These are phyloP conservation scores for Agaricus bisporus DNA, from an alignment of 768 basidiomycete species.

Conservation along the genomic window DNA sequence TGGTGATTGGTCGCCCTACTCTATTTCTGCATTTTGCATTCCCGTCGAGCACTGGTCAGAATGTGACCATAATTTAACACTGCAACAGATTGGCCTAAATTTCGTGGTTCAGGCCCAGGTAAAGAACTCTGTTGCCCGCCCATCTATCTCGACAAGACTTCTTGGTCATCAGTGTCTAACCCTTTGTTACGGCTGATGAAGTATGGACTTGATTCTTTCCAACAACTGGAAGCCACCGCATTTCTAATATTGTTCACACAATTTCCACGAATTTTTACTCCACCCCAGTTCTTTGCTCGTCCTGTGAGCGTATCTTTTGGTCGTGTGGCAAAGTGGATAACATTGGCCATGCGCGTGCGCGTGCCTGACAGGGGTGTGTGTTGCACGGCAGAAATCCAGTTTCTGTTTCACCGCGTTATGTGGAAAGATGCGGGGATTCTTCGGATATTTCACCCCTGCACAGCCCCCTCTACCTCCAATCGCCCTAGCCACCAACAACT, in stretches of 20 bases:
- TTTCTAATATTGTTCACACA: constrained; percentile 6
- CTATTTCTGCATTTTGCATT: not conserved
- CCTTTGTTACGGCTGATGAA: not conserved
- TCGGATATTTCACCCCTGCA: not conserved
- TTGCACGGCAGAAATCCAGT: not conserved
- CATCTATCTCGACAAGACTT: not conserved
- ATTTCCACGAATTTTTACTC: not conserved
- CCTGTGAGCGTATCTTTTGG: not conserved
- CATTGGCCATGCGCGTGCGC: not conserved
- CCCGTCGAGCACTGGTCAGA: not conserved
- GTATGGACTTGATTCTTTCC: not conserved
- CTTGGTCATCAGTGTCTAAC: not conserved
- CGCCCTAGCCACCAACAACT: not conserved
- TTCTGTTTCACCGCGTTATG: not conserved
- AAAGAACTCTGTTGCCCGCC: not conserved
- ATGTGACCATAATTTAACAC: no score
- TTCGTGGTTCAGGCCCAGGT: not conserved
- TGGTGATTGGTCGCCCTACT: constrained; percentile 1
- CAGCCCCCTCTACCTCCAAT: not conserved
- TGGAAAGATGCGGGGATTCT: constrained; percentile 6
- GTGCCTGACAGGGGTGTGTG: not conserved
- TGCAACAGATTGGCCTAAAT: not conserved
- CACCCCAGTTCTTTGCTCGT: constrained; percentile 3
- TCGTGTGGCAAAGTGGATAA: not conserved
- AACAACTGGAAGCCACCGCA: not conserved